Conservation (phyloP, 306 rosid genomes). For the Cicer pinnatifidum region DNA sequence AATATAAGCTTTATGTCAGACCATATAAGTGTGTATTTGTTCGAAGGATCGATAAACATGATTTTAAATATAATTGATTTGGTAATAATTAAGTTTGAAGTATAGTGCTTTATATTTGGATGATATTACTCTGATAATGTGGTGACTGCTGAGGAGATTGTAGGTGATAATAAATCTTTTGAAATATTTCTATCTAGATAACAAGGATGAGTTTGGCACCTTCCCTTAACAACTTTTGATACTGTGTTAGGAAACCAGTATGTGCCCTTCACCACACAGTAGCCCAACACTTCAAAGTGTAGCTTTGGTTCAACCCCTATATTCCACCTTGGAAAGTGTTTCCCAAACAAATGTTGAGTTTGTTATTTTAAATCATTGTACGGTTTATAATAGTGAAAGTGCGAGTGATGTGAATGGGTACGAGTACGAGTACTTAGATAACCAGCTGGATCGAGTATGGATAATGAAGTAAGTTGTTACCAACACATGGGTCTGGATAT, state of each 20-base stretch:
- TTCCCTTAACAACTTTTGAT: background rate
- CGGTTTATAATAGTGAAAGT: background rate
- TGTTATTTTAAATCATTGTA: no score
- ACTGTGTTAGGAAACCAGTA: background rate
- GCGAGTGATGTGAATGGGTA: background rate
- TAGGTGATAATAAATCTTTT: background rate
- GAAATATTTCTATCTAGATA: background rate
- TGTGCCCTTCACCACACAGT: background rate
- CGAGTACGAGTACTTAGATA: background rate
- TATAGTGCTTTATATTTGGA: no score
- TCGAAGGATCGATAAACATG: no score
- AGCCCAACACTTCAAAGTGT: background rate
- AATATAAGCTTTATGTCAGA: no score
- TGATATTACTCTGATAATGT: background rate
- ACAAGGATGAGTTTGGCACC: background rate
- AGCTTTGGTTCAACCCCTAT: background rate
- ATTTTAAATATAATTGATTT: no score
- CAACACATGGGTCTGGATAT: no score
- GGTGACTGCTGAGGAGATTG: constrained; percentile 3
- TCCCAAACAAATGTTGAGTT: background rate
- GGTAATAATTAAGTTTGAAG: no score
- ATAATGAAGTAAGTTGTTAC: background rate
- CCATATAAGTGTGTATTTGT: no score
- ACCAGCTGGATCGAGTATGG: background rate
- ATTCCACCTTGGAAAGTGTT: background rate